phyloP scores from a whole-genome alignment of 768 basidiomycete species.

The Dacryopinax primogenitus region DNA sequence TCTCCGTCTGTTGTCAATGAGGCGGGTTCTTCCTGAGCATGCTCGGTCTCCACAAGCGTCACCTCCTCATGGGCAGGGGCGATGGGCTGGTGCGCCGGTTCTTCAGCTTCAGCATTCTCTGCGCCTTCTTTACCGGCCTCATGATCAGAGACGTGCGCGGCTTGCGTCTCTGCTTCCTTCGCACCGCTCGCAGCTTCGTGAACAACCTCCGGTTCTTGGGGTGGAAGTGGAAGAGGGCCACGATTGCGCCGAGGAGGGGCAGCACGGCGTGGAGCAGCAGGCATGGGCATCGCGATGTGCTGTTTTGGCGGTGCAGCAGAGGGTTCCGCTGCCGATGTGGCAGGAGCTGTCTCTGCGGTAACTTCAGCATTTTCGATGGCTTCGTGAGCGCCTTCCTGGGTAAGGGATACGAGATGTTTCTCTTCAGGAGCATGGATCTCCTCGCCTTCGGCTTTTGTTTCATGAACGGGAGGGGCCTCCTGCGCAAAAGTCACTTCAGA shows the following conservation, averaged over 20 bases:
- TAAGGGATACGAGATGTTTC: too few relatives aligned
- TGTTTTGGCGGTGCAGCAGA: slow-evolving; percentile 10
- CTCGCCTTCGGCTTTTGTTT: too few relatives aligned
- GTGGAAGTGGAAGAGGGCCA: slow-evolving; percentile 19
- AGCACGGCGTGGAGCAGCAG: slow-evolving; percentile 57
- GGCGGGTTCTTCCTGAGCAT: not conserved
- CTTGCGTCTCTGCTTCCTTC: too few relatives aligned
- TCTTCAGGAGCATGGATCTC: too few relatives aligned
- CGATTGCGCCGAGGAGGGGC: slow-evolving; percentile 47
- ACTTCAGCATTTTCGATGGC: not conserved
- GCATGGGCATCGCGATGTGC: slow-evolving; percentile 48
- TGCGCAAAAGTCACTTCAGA: not conserved
- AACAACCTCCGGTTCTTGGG: slow-evolving; percentile 20
- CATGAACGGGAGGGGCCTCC: not conserved
- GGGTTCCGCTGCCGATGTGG: slow-evolving; percentile 9
- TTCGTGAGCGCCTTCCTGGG: not conserved
- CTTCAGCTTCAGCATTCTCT: slow-evolving; percentile 10
- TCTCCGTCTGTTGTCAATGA: not conserved
- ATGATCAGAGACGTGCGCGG: too few relatives aligned
- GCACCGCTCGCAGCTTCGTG: slow-evolving; percentile 17
- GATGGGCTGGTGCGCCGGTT: not conserved
- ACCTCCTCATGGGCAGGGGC: not conserved
- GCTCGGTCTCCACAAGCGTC: not conserved
- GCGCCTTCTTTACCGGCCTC: not conserved
- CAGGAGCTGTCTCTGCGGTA: not conserved